Evolutionary conservation across 441 rosid species (phyloP).

Genomic region (Geranium incanum): DNA sequence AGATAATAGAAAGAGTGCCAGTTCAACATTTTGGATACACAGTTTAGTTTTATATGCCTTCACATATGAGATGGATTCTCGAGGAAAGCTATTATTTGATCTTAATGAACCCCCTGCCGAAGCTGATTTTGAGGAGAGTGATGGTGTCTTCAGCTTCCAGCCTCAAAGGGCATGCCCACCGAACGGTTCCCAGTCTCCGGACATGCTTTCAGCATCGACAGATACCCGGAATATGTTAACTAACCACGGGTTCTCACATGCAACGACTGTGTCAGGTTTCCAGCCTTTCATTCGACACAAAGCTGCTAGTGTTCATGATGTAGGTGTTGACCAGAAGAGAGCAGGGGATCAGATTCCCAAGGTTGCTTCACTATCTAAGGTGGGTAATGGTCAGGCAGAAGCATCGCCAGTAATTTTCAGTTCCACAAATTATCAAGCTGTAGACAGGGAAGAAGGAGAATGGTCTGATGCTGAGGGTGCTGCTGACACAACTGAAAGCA

Average conservation of each 20-base stretch:
- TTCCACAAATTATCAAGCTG: constrained; percentile 28
- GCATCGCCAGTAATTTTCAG: constrained; percentile 29
- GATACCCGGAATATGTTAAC: constrained; percentile 41
- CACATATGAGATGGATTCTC: constrained; percentile 78
- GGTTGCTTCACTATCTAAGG: constrained; percentile 30
- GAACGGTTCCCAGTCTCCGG: constrained; percentile 36
- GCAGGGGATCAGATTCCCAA: constrained; percentile 27
- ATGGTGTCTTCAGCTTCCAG: constrained; percentile 35
- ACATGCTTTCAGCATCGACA: constrained; percentile 42
- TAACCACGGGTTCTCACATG: constrained; percentile 62
- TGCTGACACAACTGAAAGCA: constrained; percentile 31
- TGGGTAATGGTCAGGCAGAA: constrained; percentile 31
- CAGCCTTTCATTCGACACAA: constrained; percentile 72
- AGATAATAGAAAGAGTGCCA: constrained; percentile 19
- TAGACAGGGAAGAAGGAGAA: constrained; percentile 97
- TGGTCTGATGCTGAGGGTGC: constrained; percentile 72
- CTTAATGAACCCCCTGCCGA: constrained; percentile 91
- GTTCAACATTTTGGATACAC: constrained; percentile 22
- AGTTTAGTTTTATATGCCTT: constrained; percentile 53
- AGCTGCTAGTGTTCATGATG: constrained; percentile 30
- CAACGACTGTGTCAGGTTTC: constrained; percentile 76
- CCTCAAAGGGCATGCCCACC: constrained; percentile 56
- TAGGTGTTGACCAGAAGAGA: constrained; percentile 33
- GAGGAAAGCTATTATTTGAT: constrained; percentile 80
- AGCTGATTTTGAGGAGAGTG: constrained; percentile 49